These are phyloP conservation scores for Fraxinus platypoda DNA, from an alignment of 305 asterid species.

Conservation along the genomic window DNA sequence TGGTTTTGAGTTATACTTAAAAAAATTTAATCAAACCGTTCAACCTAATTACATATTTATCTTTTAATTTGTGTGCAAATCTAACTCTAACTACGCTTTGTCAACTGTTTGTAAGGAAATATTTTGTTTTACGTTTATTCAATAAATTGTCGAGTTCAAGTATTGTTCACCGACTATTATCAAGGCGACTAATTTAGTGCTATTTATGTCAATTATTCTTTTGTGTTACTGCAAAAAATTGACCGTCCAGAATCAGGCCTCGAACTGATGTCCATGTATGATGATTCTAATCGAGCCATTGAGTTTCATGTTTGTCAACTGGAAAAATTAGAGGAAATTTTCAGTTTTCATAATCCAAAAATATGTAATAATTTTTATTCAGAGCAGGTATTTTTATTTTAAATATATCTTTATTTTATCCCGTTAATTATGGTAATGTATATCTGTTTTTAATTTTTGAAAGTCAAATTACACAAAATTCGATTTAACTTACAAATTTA, in stretches of 20 bases:
- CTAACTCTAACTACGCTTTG: neutral
- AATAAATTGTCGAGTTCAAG: neutral
- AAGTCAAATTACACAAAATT: neutral
- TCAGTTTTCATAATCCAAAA: neutral
- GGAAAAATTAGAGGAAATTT: no score
- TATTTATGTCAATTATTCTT: neutral
- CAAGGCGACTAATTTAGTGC: neutral
- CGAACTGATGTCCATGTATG: neutral
- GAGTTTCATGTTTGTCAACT: no score
- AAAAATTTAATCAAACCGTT: no score
- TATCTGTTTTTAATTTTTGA: no score
- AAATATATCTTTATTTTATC: no score
- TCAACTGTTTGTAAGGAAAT: neutral
- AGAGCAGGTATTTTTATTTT: no score
- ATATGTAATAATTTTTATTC: no score
- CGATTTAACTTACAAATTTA: no score
- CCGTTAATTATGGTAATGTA: neutral
- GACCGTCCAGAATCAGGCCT: neutral
- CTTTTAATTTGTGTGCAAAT: neutral
- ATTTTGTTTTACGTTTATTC: no score
- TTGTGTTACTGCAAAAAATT: neutral
- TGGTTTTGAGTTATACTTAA: neutral
- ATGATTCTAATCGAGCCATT: neutral
- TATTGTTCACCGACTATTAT: neutral
- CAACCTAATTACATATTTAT: neutral